Percentiles rank a stretch among this genome's conserved stretches.
These are phyloP conservation scores for Lithohypha guttulata DNA, from an alignment of 2,329 filamentous ascomycete species.

Conservation along the genomic window DNA sequence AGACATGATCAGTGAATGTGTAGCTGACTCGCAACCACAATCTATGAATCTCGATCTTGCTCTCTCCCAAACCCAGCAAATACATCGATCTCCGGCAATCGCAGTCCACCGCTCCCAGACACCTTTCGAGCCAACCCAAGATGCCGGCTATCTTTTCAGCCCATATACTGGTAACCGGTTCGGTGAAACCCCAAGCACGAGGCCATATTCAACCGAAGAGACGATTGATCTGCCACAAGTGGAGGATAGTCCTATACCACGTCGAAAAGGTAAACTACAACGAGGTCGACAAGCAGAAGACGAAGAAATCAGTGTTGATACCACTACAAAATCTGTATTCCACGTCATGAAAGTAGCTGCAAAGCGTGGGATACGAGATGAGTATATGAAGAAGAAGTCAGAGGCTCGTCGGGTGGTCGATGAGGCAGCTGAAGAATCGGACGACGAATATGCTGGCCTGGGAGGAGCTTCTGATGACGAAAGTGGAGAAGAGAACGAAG, in stretches of 20 bases:
- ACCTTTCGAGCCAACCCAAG: conserved; percentile 60
- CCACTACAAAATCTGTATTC: conserved; percentile 48
- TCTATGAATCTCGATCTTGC: conserved; percentile 41
- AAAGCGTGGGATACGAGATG: conserved; percentile 40
- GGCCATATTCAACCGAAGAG: conserved; percentile 53
- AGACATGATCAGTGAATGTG: conserved; percentile 48
- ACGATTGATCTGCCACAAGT: conserved; percentile 48
- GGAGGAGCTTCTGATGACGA: conserved; percentile 81
- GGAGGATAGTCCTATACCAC: conserved; percentile 55
- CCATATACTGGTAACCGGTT: conserved; percentile 62
- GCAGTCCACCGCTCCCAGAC: conserved; percentile 26
- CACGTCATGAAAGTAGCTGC: conserved; percentile 58
- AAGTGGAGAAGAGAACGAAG: conserved; percentile 59
- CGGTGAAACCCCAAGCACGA: conserved; percentile 30
- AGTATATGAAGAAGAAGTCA: conserved; percentile 76
- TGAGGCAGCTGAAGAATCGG: conserved; percentile 87
- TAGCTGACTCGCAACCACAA: conserved; percentile 35
- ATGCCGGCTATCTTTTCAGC: conserved; percentile 62
- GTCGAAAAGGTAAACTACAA: conserved; percentile 41
- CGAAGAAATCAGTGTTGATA: conserved; percentile 30
- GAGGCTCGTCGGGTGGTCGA: conserved; percentile 78
- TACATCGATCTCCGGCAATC: conserved; percentile 18
- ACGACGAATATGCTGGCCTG: conserved; percentile 93
- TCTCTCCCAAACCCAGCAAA: conserved; percentile 50
- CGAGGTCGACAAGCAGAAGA: conserved; percentile 40